Percentiles rank a stretch among this genome's conserved stretches.
phyloP scores from a whole-genome alignment of 2,329 filamentous ascomycete genomes.

The Amylocarpus encephaloides region DNA sequence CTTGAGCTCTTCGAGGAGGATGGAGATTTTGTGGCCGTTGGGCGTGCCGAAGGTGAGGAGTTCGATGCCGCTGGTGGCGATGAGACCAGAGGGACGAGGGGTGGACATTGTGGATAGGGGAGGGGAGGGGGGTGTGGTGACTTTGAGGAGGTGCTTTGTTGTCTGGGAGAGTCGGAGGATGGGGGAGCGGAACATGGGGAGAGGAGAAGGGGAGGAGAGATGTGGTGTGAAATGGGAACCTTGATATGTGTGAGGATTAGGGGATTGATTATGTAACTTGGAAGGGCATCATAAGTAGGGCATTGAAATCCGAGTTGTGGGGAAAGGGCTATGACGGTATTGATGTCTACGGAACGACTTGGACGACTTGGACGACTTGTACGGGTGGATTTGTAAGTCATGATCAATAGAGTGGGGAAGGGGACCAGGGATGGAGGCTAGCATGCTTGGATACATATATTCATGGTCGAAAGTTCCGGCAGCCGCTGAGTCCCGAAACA shows the following conservation, averaged over 20 bases:
- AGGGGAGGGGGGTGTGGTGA: neutral
- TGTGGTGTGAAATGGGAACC: neutral
- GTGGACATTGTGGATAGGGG: conserved; percentile 21
- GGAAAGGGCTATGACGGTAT: too few relatives aligned
- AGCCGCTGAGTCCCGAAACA: too few relatives aligned
- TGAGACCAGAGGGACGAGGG: conserved; percentile 45
- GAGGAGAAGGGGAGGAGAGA: conserved; percentile 4
- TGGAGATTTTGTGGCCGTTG: conserved; percentile 51
- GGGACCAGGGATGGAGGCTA: too few relatives aligned
- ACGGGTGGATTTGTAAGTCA: too few relatives aligned
- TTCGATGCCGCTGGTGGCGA: conserved; percentile 58
- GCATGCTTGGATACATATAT: too few relatives aligned
- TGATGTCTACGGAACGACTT: too few relatives aligned
- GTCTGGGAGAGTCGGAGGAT: conserved; percentile 22
- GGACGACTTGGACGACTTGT: too few relatives aligned
- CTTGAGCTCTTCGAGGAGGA: conserved; percentile 60
- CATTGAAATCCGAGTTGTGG: too few relatives aligned
- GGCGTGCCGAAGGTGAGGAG: conserved; percentile 53
- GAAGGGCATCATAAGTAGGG: too few relatives aligned
- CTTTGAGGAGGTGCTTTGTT: conserved; percentile 16
- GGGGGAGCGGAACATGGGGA: conserved; percentile 25
- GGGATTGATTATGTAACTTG: too few relatives aligned
- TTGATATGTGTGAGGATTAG: neutral
- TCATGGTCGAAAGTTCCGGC: too few relatives aligned
- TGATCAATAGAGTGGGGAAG: too few relatives aligned